Evolutionary conservation across 768 basidiomycete genomes (phyloP), one percentile per base, ranked within the genome.

Genomic region (Multifurca ochricompacta): DNA sequence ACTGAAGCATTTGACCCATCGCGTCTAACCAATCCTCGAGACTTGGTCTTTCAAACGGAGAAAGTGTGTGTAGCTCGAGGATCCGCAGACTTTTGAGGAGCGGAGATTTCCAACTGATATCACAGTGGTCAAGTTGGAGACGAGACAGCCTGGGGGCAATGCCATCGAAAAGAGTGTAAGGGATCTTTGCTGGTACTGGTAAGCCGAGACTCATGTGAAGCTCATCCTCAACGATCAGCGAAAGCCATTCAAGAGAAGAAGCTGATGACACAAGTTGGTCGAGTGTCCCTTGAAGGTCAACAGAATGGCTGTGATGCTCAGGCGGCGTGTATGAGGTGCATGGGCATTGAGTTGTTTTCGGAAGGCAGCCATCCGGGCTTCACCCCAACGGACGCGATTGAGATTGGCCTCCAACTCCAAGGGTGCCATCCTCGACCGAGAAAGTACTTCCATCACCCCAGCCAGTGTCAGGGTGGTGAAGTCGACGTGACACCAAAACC

Each of bases 401-500:
- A 53, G 5, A 30, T 36, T 7, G 21, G 37, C 54, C 8, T 47
- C 25, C 6, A 55, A 10, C 25, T 40, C 23, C 16, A 55, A 30
- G 2, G 58, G 58, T 1, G 34, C 37, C 37, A 4, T 47, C 43
- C 43, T 50, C 2, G 58, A 42, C 19, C 53, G 58, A 3, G 37
- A 6, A 9, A 55, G 48, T 23, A 59, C 51, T 35, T 46, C 43
- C n/a, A 19, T 9, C 11, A 28, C 16, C 9, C 43, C 48, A 16
- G 7, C 37, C 9, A 28, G 5, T 1, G 32, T 51, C 14, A 54
- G 8, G 7, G 8, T 48, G 13, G 43, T 32, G 32, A 59, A 51
- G 8, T 50, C 18, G 32, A 59, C 19, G 23, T 45, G 32, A 25
- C 48, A 47, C 53, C 53, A 59, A 25, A 59, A 30, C 14, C 37